Evolutionary conservation across 2,329 filamentous ascomycete genomes (phyloP).

Genomic region (Tolypocladium capitatum): DNA sequence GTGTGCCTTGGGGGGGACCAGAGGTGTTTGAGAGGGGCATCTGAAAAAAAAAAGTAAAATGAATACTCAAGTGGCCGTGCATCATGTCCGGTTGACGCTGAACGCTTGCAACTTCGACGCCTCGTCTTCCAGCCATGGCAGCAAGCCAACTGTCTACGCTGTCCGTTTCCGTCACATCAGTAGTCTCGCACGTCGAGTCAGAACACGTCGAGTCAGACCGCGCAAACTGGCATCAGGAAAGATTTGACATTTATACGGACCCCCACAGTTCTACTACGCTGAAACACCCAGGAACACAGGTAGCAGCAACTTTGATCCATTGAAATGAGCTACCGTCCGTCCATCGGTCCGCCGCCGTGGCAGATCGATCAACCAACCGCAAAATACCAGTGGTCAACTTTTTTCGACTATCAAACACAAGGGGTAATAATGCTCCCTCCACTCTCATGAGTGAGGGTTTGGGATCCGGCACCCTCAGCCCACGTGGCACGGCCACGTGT

Average conservation of each 20-base stretch:
- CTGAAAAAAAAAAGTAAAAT: background rate
- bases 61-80: background rate
- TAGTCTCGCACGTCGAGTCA: too few species aligned
- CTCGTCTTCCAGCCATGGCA: background rate
- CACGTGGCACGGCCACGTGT: background rate
- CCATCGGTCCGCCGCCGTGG: conserved; percentile 5
- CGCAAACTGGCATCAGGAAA: background rate
- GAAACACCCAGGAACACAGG: background rate
- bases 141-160: background rate
- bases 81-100: background rate
- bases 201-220: background rate
- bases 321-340: background rate
- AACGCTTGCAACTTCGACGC: too few species aligned
- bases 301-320: conserved; percentile 1
- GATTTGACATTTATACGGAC: background rate
- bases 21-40: too few species aligned
- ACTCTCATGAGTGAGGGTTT: background rate
- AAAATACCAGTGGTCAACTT: conserved; percentile 17
- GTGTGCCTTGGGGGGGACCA: too few species aligned
- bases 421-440: conserved; percentile 10
- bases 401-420: conserved; percentile 17
- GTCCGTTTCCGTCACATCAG: background rate
- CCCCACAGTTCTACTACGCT: background rate
- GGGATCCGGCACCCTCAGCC: background rate
- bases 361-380: conserved; percentile 12